phyloP scores from a whole-genome alignment of 129 eudicot species.

The Saposhnikovia divaricata region DNA sequence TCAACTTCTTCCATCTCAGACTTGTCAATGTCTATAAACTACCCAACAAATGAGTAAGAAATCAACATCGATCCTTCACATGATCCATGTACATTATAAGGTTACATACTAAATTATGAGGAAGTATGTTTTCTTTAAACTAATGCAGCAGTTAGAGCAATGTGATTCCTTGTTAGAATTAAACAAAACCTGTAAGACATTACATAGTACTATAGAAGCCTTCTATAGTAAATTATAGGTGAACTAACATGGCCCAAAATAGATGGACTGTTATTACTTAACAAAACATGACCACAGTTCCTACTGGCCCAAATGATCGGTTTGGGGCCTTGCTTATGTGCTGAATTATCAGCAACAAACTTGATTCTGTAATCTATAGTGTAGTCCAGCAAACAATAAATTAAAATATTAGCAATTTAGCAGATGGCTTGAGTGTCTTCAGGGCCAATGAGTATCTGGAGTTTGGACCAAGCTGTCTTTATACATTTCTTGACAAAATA shows the following conservation, averaged over 20 bases:
- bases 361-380: no score
- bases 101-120: slow-evolving; percentile 21
- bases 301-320: not conserved
- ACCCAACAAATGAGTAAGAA: slow-evolving; percentile 42
- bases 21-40: slow-evolving; percentile 38
- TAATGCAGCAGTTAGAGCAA: no score
- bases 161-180: not conserved
- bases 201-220: no score
- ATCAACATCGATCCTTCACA: slow-evolving; percentile 43
- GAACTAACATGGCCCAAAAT: not conserved
- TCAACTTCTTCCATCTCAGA: slow-evolving; percentile 79
- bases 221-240: not conserved
- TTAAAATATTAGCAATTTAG: no score
- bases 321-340: not conserved
- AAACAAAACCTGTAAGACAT: no score
- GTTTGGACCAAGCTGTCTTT: no score
- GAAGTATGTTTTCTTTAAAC: no score
- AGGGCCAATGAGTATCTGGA: no score
- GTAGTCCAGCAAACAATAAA: no score
- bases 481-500: no score
- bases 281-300: not conserved
- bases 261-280: not conserved
- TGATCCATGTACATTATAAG: slow-evolving; percentile 29
- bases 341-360: not conserved
- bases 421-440: no score